Percentiles rank a stretch among this genome's conserved stretches.
phyloP scores from a whole-genome alignment of 176 grass and related monocot species.

The Eleusine coracana region DNA sequence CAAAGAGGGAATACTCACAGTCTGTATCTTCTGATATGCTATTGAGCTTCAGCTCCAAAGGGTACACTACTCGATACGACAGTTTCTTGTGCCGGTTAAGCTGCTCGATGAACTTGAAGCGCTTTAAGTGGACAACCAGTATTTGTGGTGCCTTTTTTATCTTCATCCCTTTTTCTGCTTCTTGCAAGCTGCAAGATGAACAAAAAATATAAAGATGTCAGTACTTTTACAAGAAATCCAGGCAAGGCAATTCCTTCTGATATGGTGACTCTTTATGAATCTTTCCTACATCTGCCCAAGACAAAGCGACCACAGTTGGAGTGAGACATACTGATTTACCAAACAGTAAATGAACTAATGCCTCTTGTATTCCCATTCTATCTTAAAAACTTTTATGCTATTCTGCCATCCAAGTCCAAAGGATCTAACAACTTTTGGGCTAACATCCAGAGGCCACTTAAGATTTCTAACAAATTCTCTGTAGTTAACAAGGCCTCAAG shows the following conservation, averaged over 20 bases:
- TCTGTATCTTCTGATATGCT: conserved; percentile 59
- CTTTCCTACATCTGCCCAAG: conserved; percentile 9
- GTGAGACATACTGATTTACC: not conserved
- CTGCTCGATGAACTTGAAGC: conserved; percentile 91
- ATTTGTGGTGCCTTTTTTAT: conserved; percentile 79
- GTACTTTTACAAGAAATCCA: conserved; percentile 26
- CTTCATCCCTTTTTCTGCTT: conserved; percentile 95
- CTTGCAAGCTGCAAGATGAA: conserved; percentile 67
- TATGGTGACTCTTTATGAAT: conserved; percentile 7
- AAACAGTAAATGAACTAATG: not conserved
- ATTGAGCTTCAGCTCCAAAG: conserved; percentile 68
- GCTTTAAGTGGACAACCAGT: conserved; percentile 89
- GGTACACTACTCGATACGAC: conserved; percentile 79
- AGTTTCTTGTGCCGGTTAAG: conserved; percentile 86
- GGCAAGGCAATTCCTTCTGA: conserved; percentile 13
- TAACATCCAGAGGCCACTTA: not conserved
- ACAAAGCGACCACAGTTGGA: not conserved
- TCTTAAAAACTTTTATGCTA: too few species aligned
- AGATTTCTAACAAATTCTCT: not conserved
- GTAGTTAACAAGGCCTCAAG: conserved; percentile 13
- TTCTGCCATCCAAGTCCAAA: not conserved
- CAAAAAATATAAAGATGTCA: conserved; percentile 10
- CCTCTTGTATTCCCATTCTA: conserved; percentile 26
- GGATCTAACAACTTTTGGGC: not conserved
- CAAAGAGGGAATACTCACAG: conserved; percentile 83